Base-by-base conservation (phyloP, 495 filamentous ascomycete species). In the Penicillium bialowiezense region DNA sequence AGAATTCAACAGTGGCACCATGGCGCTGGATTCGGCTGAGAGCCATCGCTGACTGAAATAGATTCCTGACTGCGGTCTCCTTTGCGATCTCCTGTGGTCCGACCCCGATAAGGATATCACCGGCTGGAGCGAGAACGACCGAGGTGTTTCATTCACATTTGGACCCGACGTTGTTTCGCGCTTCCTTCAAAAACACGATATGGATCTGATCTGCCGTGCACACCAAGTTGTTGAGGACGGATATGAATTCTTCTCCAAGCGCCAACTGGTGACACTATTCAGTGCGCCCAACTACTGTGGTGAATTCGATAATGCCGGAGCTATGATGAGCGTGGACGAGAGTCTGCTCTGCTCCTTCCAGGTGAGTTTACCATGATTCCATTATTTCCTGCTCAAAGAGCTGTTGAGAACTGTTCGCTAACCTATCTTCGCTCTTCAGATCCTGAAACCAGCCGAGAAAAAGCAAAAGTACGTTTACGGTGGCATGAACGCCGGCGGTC, bases 301-400 rank as follows among this genome's bases (percentile, higher is more conserved):
- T 66, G 93, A 98, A 71, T 98, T 98, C 68, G 93, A 98, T 78
- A 98, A 98, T 70, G 93, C 93, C 32, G 93, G 93, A 63, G 93
- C 93, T 34, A 97, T 98, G 95, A 97, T 98, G 93, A 97, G 93
- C 66, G 93, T 98, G n/a, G 95, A 97, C 67, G 93, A 97, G 76
- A 96, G 90, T 67, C 73, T 98, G 67, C 79, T 98, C 64, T 98
- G 93, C 81, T 96, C 91, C 50, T 98, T 98, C 85, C 93, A 98
- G 88, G 91, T 96, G 35, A 46, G 58, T 50, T 10, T 3, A 23
- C 3, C 39, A 48, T n/a, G n/a, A n/a, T n/a, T n/a, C n/a, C n/a
- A n/a, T n/a, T n/a, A n/a, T n/a, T n/a, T n/a, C n/a, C n/a, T n/a
- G n/a, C n/a, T n/a, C n/a, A n/a, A n/a, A n/a, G n/a, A n/a, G n/a